These are phyloP conservation scores for Fomitopsis pinicola DNA, from an alignment of 1,284 basidiomycete genomes.

Conservation along the genomic window DNA sequence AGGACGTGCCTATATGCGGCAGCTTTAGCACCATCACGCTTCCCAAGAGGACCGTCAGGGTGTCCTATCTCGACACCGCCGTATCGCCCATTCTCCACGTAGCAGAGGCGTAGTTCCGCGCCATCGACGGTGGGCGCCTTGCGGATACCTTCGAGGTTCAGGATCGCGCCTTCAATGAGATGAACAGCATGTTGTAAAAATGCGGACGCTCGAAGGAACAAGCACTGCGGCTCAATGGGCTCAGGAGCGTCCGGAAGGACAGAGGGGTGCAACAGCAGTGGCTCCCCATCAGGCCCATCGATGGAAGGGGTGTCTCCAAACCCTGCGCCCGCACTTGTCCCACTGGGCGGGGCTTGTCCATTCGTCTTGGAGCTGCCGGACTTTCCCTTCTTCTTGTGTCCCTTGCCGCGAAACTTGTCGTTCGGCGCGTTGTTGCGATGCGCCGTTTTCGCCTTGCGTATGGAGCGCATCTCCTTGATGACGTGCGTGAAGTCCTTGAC, in stretches of 20 bases:
- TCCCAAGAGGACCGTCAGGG: constrained; percentile 69
- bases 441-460: constrained; percentile 54
- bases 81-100: constrained; percentile 63
- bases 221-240: constrained; percentile 75
- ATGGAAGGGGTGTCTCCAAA: constrained; percentile 32
- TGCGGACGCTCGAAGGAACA: constrained; percentile 76
- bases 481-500: constrained; percentile 75
- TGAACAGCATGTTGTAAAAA: constrained; percentile 72
- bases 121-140: constrained; percentile 56
- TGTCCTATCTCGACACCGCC: constrained; percentile 77
- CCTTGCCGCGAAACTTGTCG: constrained; percentile 42
- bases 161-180: constrained; percentile 64
- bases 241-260: constrained; percentile 70
- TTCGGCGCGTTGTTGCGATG: constrained; percentile 39
- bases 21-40: constrained; percentile 50
- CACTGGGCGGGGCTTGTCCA: constrained; percentile 60
- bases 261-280: constrained; percentile 56
- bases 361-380: constrained; percentile 40
- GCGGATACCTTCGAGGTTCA: constrained; percentile 62
- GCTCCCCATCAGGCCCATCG: constrained; percentile 49
- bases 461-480: constrained; percentile 66
- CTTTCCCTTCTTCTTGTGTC: constrained; percentile 44
- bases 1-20: constrained; percentile 58
- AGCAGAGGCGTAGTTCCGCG: constrained; percentile 68
- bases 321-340: constrained; percentile 43